These are phyloP conservation scores for Coleophoma cylindrospora DNA, from an alignment of 2,329 filamentous ascomycete genomes.

Conservation along the genomic window DNA sequence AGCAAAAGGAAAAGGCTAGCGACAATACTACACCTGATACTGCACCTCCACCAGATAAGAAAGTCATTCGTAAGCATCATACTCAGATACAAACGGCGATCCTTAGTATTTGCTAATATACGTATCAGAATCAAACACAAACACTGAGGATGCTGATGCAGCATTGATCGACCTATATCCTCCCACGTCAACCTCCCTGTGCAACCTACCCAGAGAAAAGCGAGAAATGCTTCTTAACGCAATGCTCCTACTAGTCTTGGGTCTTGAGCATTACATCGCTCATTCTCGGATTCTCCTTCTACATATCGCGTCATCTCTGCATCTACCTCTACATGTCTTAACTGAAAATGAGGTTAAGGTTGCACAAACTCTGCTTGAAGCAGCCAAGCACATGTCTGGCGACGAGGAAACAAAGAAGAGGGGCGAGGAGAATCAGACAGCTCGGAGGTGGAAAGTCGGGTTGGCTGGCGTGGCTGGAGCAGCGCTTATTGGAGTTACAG, in stretches of 20 bases:
- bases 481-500: constrained; percentile 67
- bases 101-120: too few species aligned
- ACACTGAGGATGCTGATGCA: constrained; percentile 42
- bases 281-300: constrained; percentile 70
- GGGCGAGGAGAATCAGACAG: constrained; percentile 62
- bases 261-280: constrained; percentile 71
- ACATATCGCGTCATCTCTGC: constrained; percentile 64
- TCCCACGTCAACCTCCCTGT: constrained; percentile 56
- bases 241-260: constrained; percentile 67
- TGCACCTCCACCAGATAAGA: constrained; percentile 13
- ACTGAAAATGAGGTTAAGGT: constrained; percentile 71
- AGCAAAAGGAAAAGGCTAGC: constrained; percentile 21
- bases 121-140: constrained; percentile 28
- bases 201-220: constrained; percentile 53
- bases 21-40: constrained; percentile 19
- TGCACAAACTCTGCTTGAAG: constrained; percentile 67
- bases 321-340: constrained; percentile 59
- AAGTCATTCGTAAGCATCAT: constrained; percentile 20
- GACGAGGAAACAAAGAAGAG: constrained; percentile 71
- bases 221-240: constrained; percentile 66
- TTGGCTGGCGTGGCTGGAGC: constrained; percentile 85
- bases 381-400: constrained; percentile 65
- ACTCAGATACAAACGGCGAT: background rate
- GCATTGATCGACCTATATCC: constrained; percentile 47
- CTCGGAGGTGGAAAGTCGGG: constrained; percentile 84